Evolutionary conservation across 495 filamentous ascomycete species (phyloP).

Genomic region (Penicillium goetzii): DNA sequence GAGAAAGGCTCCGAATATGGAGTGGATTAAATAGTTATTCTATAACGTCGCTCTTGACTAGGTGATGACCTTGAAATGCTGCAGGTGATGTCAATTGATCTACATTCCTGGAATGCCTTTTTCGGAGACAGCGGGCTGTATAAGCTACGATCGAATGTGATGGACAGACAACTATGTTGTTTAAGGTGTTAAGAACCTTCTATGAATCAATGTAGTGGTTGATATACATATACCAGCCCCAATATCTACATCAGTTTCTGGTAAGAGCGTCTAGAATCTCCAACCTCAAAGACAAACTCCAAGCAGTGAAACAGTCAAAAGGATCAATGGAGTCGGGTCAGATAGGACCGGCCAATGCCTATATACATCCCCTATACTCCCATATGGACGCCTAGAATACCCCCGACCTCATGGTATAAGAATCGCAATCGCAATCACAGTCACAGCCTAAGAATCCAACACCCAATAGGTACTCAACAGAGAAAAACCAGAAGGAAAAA

Average conservation of each 20-base stretch:
- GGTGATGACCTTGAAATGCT: neutral
- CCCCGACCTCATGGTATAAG: constrained; percentile 27
- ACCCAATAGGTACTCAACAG: constrained; percentile 6
- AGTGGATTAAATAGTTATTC: neutral
- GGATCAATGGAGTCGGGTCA: constrained; percentile 20
- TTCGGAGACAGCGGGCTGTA: neutral
- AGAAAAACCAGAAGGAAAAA: constrained; percentile 12
- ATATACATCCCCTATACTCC: constrained; percentile 20
- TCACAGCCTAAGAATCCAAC: constrained; percentile 14
- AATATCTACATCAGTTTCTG: neutral
- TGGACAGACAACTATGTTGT: neutral
- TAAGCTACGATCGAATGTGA: too few species aligned
- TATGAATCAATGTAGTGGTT: too few species aligned
- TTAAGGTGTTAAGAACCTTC: too few species aligned
- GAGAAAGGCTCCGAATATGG: constrained; percentile 48
- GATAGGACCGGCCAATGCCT: constrained; percentile 22
- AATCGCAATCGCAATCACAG: constrained; percentile 12
- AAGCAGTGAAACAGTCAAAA: neutral
- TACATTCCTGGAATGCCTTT: neutral
- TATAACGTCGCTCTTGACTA: neutral
- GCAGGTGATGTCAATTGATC: neutral
- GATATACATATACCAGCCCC: too few species aligned
- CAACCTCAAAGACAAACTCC: neutral
- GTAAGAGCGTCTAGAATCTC: neutral
- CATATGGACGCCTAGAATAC: constrained; percentile 11